Conservation (phyloP, 2,329 filamentous ascomycete species). For the Aspergillus pseudoterreus region DNA sequence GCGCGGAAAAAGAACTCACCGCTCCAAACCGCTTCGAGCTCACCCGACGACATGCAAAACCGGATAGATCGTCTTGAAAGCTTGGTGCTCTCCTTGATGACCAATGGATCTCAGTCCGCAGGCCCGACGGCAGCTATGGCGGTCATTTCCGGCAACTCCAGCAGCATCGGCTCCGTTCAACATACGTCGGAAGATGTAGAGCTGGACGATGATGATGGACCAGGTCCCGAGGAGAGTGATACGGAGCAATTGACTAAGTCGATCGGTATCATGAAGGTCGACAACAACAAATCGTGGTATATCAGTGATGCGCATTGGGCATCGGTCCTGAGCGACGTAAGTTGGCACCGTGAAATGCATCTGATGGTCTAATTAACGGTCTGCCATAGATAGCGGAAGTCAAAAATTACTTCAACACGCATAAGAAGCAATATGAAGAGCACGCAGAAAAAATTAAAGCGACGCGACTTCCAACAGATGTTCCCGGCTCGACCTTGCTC, state of each 20-base stretch:
- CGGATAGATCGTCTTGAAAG: conserved; percentile 93
- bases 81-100: conserved; percentile 89
- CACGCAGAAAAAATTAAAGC: conserved; percentile 73
- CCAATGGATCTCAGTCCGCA: conserved; percentile 67
- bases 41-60: conserved; percentile 96
- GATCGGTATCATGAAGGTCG: conserved; percentile 78
- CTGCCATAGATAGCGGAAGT: conserved; percentile 75
- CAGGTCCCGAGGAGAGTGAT: conserved; percentile 63
- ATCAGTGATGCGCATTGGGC: conserved; percentile 83
- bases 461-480: conserved; percentile 54
- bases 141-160: conserved; percentile 45
- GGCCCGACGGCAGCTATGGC: conserved; percentile 59
- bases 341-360: conserved; percentile 14
- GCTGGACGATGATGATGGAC: conserved; percentile 50
- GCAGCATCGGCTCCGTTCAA: conserved; percentile 36
- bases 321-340: conserved; percentile 66
- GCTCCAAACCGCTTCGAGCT: conserved; percentile 55
- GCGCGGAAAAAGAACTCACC: conserved; percentile 66
- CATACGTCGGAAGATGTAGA: conserved; percentile 35
- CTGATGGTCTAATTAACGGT: conserved; percentile 7
- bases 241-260: conserved; percentile 68
- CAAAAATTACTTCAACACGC: conserved; percentile 78
- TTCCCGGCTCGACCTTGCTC: conserved; percentile 70
- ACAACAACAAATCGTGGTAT: conserved; percentile 74
- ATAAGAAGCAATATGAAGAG: conserved; percentile 84